A percentile compares a stretch with the other conserved stretches of the same genome.
These are phyloP conservation scores for Dillenia suffruticosa DNA, from an alignment of 164 flowering plant species.

Conservation along the genomic window DNA sequence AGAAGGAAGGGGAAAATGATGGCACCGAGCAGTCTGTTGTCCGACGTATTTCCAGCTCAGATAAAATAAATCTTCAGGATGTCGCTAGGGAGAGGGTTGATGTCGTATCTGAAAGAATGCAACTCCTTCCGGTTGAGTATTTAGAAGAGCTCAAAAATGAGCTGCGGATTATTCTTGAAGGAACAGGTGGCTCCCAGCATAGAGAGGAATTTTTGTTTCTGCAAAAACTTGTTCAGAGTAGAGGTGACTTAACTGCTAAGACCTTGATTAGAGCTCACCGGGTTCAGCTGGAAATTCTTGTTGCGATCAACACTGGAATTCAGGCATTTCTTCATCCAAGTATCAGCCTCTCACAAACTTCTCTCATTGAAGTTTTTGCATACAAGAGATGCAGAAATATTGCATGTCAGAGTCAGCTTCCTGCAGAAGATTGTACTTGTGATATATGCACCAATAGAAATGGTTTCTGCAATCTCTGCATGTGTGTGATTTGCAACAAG, in stretches of 20 bases:
- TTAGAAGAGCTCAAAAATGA: conserved; percentile 72
- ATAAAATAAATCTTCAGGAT: conserved; percentile 68
- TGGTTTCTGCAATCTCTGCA: conserved; percentile 96
- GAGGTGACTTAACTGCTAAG: conserved; percentile 72
- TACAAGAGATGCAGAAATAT: conserved; percentile 94
- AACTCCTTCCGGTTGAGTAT: conserved; percentile 59
- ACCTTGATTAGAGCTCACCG: conserved; percentile 68
- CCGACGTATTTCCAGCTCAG: conserved; percentile 56
- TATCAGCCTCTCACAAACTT: conserved; percentile 76
- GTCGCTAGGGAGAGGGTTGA: conserved; percentile 82
- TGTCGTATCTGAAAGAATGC: conserved; percentile 63
- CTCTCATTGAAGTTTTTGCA: conserved; percentile 81
- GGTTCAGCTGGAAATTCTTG: conserved; percentile 83
- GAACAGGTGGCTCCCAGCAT: conserved; percentile 75
- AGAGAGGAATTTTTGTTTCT: conserved; percentile 71
- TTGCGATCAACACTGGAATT: conserved; percentile 86
- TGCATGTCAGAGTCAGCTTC: conserved; percentile 82
- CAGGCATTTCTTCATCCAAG: conserved; percentile 92
- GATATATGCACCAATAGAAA: conserved; percentile 73
- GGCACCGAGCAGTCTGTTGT: conserved; percentile 63
- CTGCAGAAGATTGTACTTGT: conserved; percentile 92
- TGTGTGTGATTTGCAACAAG: conserved; percentile 94
- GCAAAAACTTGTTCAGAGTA: conserved; percentile 75
- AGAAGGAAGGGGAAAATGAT: conserved; percentile 54
- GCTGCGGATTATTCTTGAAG: conserved; percentile 77